Conservation (phyloP, 805 yeast species). For the Zygosaccharomyces gambellarensis region DNA sequence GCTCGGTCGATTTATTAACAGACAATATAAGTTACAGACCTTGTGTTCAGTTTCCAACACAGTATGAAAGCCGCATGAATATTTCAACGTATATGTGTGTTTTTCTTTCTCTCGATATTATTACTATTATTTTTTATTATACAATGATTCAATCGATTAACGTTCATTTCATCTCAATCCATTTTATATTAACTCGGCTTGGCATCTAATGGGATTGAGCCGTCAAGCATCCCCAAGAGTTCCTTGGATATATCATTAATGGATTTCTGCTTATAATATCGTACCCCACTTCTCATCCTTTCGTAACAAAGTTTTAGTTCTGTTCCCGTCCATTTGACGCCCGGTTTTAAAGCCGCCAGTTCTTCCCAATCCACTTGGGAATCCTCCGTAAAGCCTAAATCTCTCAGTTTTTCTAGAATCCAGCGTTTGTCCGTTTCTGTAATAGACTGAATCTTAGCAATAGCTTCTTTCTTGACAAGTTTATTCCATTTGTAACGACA, state of each 20-base stretch:
- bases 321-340: conserved; percentile 48
- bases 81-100: neutral
- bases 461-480: conserved; percentile 55
- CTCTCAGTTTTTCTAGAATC: conserved; percentile 45
- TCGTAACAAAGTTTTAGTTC: conserved; percentile 63
- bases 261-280: conserved; percentile 43
- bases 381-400: conserved; percentile 39
- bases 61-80: neutral
- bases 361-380: conserved; percentile 52
- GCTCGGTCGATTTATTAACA: neutral
- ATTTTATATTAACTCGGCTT: conserved; percentile 10
- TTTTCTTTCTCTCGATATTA: neutral
- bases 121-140: conserved; percentile 7
- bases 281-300: conserved; percentile 48
- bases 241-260: conserved; percentile 35
- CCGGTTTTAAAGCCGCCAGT: conserved; percentile 44
- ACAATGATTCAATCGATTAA: neutral
- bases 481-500: conserved; percentile 96
- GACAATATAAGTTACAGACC: no score
- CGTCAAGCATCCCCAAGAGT: conserved; percentile 22
- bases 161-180: neutral
- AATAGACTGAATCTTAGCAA: conserved; percentile 41
- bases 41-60: neutral
- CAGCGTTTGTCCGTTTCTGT: conserved; percentile 46
- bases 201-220: conserved; percentile 16